These are phyloP conservation scores for Globisporangium camurandrum DNA, from an alignment of 352 stramenopile species.

Conservation along the genomic window DNA sequence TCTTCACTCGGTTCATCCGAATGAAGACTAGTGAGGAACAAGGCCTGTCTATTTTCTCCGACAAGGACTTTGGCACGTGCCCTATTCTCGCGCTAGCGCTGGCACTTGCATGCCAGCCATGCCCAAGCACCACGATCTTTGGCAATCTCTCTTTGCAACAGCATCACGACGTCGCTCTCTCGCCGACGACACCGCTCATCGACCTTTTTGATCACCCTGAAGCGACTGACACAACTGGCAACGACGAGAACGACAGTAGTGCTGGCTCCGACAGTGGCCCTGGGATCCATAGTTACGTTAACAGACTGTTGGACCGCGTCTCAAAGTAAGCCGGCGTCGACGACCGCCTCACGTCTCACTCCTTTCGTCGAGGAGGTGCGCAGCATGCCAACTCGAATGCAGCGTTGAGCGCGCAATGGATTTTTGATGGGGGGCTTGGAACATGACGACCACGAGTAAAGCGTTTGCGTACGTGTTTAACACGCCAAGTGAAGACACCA, in stretches of 20 bases:
- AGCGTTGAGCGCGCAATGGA: slow-evolving; percentile 16
- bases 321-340: not conserved
- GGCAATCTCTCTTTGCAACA: not conserved
- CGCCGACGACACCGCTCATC: not conserved
- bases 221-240: not conserved
- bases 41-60: not conserved
- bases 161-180: too few relatives aligned
- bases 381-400: slow-evolving; percentile 12
- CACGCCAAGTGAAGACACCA: slow-evolving; percentile 18
- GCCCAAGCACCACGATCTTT: not conserved
- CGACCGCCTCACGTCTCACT: not conserved
- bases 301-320: not conserved
- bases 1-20: not conserved
- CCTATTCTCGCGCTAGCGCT: not conserved
- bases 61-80: not conserved
- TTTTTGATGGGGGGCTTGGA: slow-evolving; percentile 22
- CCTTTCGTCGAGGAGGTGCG: not conserved
- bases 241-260: not conserved
- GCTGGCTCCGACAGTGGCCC: not conserved
- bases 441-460: slow-evolving; percentile 18
- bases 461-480: slow-evolving; percentile 26
- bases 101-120: not conserved
- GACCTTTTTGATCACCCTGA: not conserved
- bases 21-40: slow-evolving; percentile 3
- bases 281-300: not conserved